Evolutionary conservation across 768 basidiomycete genomes (phyloP), one percentile per base, ranked within the genome.

Genomic region (Saitozyma sp.): DNA sequence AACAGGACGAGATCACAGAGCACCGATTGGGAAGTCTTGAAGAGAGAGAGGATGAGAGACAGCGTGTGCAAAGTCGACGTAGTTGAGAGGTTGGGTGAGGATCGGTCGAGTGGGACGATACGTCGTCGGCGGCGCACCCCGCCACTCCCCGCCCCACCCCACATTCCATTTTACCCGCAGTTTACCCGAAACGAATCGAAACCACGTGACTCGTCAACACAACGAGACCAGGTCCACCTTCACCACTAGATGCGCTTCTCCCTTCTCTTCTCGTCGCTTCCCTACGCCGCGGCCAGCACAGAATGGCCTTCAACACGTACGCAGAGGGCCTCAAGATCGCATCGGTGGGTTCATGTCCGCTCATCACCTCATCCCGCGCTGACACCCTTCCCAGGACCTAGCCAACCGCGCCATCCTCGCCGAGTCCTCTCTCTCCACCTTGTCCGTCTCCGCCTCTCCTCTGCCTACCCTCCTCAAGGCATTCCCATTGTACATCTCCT

Each of bases 401-500:
- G 74, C 74, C 10, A 65, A 62, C 37, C 63, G 61, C 56, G 74
- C 74, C 8, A 66, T 75, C 6, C 40, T 62, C 17, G 60, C 62
- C 20, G 74, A 75, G 65, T 52, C 69, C 0, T 68, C 74, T 45
- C 56, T 75, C 4, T 64, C 71, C 7, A 56, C 61, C 46, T 53
- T 72, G 9, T 56, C 70, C 1, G 66, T 64, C 7, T 49, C 66
- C 7, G 39, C 55, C 7, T 74, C 75, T 2, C 68, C 75, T 20
- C 51, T 74, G 11, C 67, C 70, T 42, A 66, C 67, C 16, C 60
- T 76, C 9, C 70, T 66, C n/a, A 66, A 65, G 48, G 65, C 75
- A 4, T 74, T 76, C 53, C 68, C 72, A n/a, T 50, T 67, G 14
- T 76, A 76, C 62, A 69, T 76, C 41, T 60, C 64, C 10, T 52